Conservation (phyloP, 2,329 filamentous ascomycete species). For the Parastagonospora avenae region DNA sequence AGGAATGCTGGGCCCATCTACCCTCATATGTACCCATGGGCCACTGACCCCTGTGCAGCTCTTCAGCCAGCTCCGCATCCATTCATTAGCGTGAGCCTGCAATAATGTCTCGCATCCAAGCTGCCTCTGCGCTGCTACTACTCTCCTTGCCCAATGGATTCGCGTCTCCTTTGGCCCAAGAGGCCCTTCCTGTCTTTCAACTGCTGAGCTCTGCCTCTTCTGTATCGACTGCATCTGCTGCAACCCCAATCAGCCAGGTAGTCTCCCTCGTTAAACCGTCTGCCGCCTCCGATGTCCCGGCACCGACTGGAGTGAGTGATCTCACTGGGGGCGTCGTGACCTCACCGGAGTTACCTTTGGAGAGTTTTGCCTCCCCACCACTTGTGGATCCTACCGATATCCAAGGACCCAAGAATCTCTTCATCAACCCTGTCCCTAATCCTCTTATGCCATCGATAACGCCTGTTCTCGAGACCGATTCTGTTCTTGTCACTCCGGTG, state of each 20-base stretch:
- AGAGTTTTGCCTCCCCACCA: background rate
- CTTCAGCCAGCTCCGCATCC: slow-evolving; percentile 9
- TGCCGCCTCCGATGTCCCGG: background rate
- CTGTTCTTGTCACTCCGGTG: background rate
- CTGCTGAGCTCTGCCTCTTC: background rate
- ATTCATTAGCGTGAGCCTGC: slow-evolving; percentile 17
- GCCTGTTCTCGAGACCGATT: background rate
- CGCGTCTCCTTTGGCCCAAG: slow-evolving; percentile 13
- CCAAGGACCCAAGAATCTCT: background rate
- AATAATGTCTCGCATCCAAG: slow-evolving; percentile 21
- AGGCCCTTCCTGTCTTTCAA: slow-evolving; percentile 5
- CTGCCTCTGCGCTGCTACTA: slow-evolving; percentile 21
- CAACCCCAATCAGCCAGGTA: background rate
- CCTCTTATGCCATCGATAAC: background rate
- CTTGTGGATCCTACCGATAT: background rate
- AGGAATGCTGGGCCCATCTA: slow-evolving; percentile 18
- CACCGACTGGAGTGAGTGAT: background rate
- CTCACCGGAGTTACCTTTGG: background rate
- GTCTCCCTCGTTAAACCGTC: background rate
- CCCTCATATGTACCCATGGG: slow-evolving; percentile 13
- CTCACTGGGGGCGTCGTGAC: slow-evolving; percentile 4
- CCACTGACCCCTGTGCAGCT: slow-evolving; percentile 1
- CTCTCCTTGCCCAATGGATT: slow-evolving; percentile 16
- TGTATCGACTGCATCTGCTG: background rate
- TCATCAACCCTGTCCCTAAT: background rate